Evolutionary conservation across 768 basidiomycete species (phyloP).

Genomic region (Leccinum arenicola): DNA sequence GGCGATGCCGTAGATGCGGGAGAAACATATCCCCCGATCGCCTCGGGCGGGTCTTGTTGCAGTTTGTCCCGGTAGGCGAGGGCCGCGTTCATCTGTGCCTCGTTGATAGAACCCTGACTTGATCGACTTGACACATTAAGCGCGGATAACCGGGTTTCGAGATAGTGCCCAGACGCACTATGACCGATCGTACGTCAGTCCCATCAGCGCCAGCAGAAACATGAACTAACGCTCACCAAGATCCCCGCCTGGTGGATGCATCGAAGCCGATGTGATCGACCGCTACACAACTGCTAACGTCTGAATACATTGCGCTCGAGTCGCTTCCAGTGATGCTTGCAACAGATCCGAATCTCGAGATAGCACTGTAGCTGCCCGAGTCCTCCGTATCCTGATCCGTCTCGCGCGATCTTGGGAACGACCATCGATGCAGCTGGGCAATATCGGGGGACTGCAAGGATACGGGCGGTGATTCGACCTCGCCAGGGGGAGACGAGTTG

Average conservation of each 20-base stretch:
- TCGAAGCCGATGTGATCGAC: constrained; percentile 31
- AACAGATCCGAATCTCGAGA: constrained; percentile 60
- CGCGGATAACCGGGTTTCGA: constrained; percentile 30
- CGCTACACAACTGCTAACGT: constrained; percentile 37
- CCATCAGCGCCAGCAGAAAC: constrained; percentile 18
- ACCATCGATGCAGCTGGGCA: constrained; percentile 36
- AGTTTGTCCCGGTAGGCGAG: constrained; percentile 28
- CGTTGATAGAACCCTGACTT: constrained; percentile 32
- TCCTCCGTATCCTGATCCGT: constrained; percentile 54
- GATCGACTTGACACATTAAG: constrained; percentile 32
- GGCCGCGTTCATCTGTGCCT: constrained; percentile 24
- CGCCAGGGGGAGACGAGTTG: constrained; percentile 50
- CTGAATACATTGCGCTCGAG: constrained; percentile 50
- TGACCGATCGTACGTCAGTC: constrained; percentile 21
- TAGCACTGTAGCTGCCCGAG: constrained; percentile 43
- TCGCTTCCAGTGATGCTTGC: constrained; percentile 61
- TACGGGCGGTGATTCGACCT: constrained; percentile 29
- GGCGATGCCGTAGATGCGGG: constrained; percentile 46
- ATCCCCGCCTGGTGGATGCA: constrained; percentile 34
- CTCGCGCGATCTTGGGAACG: constrained; percentile 39
- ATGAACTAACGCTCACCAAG: constrained; percentile 22
- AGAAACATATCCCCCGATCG: constrained; percentile 37
- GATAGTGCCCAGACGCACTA: constrained; percentile 30
- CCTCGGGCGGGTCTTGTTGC: constrained; percentile 22
- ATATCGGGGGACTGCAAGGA: constrained; percentile 45